These are phyloP conservation scores for Saccharum spontaneum DNA, from an alignment of 176 grass and related monocot genomes.

Conservation along the genomic window DNA sequence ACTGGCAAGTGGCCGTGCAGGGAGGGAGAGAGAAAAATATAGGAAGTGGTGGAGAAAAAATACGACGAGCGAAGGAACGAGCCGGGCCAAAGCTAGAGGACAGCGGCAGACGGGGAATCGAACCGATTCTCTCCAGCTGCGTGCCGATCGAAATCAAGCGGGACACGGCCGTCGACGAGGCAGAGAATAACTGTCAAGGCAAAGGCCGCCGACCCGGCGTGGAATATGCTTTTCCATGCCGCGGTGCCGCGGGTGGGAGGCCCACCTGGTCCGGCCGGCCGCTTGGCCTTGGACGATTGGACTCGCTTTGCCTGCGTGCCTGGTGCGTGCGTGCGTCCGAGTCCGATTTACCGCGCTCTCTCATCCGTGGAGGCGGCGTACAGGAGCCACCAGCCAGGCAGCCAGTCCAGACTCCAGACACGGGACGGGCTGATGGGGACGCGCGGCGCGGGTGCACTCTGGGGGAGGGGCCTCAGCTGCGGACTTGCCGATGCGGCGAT, in stretches of 20 bases:
- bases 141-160: slow-evolving; percentile 18
- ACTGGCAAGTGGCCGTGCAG: slow-evolving; percentile 21
- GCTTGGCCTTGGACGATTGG: background rate
- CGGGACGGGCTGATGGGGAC: background rate
- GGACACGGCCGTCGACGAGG: background rate
- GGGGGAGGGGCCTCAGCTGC: background rate
- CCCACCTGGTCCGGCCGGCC: background rate
- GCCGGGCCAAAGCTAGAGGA: background rate
- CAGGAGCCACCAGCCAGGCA: background rate
- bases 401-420: background rate
- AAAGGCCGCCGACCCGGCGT: background rate
- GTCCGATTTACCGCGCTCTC: background rate
- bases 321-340: background rate
- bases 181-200: slow-evolving; percentile 20
- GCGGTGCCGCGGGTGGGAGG: background rate
- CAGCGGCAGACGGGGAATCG: slow-evolving; percentile 17
- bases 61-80: background rate
- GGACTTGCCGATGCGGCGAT: background rate
- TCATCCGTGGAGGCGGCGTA: background rate
- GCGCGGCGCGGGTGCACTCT: background rate
- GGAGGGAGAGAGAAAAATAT: too few species aligned
- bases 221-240: background rate
- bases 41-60: slow-evolving; percentile 8
- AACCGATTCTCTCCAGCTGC: slow-evolving; percentile 10
- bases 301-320: background rate